Conservation (phyloP, 202 grass and related monocot species). For the Sporobolus alterniflorus region DNA sequence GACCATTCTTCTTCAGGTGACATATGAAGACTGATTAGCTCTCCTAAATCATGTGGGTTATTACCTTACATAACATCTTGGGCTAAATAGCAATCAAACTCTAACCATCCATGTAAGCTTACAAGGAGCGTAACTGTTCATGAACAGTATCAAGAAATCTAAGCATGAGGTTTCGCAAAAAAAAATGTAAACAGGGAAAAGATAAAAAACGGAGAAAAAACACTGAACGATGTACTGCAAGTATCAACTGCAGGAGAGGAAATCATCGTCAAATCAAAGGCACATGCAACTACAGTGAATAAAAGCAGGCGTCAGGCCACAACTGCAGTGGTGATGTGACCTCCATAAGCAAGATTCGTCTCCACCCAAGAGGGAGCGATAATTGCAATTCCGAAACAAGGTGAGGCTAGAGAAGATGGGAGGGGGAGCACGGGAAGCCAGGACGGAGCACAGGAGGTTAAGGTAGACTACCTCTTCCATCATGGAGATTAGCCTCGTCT, state of each 20-base stretch:
- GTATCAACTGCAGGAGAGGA: slow-evolving; percentile 32
- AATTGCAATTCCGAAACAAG: slow-evolving; percentile 28
- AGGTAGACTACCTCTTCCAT: slow-evolving; percentile 88
- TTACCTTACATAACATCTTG: not conserved
- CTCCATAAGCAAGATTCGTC: slow-evolving; percentile 56
- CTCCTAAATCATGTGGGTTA: slow-evolving; percentile 15
- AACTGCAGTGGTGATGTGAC: slow-evolving; percentile 74
- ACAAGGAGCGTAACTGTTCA: not conserved
- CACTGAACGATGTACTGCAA: slow-evolving; percentile 12
- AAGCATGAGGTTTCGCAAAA: too few species aligned
- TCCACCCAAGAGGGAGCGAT: slow-evolving; percentile 11
- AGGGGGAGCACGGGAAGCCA: not conserved
- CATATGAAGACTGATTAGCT: too few species aligned
- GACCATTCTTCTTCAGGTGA: not conserved
- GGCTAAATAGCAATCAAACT: slow-evolving; percentile 11
- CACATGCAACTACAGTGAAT: slow-evolving; percentile 68
- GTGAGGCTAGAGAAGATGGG: slow-evolving; percentile 19
- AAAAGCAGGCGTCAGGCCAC: slow-evolving; percentile 44
- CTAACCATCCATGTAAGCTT: not conserved
- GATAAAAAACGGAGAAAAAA: not conserved
- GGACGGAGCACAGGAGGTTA: not conserved
- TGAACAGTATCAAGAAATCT: slow-evolving; percentile 10
- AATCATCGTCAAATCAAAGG: slow-evolving; percentile 71
- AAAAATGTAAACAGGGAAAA: slow-evolving; percentile 3
- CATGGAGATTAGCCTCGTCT: slow-evolving; percentile 90